Conservation (phyloP, 1,284 basidiomycete genomes). For the Takashimella koratensis region DNA sequence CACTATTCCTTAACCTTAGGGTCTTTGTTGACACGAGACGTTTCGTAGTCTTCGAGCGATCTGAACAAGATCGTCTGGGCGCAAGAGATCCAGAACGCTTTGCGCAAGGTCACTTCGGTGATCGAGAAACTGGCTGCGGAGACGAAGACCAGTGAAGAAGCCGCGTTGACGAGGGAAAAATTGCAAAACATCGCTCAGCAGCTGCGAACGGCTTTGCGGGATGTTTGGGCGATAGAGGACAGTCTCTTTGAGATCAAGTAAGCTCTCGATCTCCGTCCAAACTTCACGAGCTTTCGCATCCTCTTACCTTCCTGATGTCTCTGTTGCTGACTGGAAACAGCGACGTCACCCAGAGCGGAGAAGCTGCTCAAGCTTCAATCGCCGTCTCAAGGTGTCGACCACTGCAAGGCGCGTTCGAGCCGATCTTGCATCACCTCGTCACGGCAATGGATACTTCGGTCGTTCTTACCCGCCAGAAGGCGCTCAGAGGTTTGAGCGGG, state of each 20-base stretch:
- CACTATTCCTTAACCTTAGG: too few relatives aligned
- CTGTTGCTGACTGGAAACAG: too few relatives aligned
- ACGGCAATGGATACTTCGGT: constrained; percentile 70
- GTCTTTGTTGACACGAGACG: not conserved
- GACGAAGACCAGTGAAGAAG: constrained; percentile 10
- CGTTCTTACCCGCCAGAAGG: constrained; percentile 86
- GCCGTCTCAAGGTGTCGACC: constrained; percentile 70
- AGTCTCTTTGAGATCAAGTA: constrained; percentile 35
- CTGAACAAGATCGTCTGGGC: constrained; percentile 35
- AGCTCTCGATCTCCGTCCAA: too few relatives aligned
- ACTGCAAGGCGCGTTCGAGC: constrained; percentile 70
- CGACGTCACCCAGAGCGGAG: constrained; percentile 27
- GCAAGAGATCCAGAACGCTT: constrained; percentile 32
- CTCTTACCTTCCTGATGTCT: too few relatives aligned
- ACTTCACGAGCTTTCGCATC: too few relatives aligned
- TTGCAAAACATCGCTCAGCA: constrained; percentile 21
- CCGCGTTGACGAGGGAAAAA: constrained; percentile 12
- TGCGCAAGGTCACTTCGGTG: constrained; percentile 24
- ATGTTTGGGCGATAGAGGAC: constrained; percentile 33
- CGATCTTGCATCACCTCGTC: constrained; percentile 71
- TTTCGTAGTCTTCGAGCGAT: constrained; percentile 28
- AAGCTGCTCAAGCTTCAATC: constrained; percentile 52
- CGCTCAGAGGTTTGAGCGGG: constrained; percentile 75
- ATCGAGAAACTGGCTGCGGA: constrained; percentile 31
- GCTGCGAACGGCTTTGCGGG: constrained; percentile 19